Conservation (phyloP, 495 filamentous ascomycete genomes). For the Chaetomidium leptoderma region DNA sequence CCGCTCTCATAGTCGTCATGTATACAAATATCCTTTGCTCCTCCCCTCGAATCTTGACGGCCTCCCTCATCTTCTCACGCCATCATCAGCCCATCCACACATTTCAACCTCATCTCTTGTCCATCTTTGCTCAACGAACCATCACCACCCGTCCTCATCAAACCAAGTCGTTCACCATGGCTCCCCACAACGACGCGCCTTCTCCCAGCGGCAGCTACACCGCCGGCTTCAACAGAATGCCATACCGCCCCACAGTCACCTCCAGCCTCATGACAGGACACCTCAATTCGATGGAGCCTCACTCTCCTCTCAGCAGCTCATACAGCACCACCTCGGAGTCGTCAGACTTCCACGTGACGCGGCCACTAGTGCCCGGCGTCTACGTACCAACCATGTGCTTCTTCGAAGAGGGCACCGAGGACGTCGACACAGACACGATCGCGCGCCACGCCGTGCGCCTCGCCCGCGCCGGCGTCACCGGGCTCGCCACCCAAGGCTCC, state of each 20-base stretch:
- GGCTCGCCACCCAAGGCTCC: constrained; percentile 80
- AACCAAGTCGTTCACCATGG: constrained; percentile 32
- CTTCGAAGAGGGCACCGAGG: constrained; percentile 73
- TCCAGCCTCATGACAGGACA: constrained; percentile 34
- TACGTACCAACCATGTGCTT: constrained; percentile 87
- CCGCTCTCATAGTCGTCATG: constrained; percentile 13
- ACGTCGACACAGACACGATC: constrained; percentile 66
- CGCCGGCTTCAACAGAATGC: constrained; percentile 42
- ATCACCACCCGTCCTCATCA: constrained; percentile 7
- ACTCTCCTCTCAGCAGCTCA: constrained; percentile 41
- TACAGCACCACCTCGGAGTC: constrained; percentile 42
- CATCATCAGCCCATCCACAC: constrained; percentile 2
- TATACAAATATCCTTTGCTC: constrained; percentile 33
- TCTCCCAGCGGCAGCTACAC: constrained; percentile 47
- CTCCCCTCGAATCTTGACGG: constrained; percentile 11
- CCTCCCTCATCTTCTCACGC: constrained; percentile 12
- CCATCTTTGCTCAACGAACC: neutral
- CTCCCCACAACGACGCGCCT: constrained; percentile 50
- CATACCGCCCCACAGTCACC: constrained; percentile 35
- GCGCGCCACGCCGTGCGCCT: constrained; percentile 76
- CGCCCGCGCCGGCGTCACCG: constrained; percentile 72
- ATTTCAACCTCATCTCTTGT: constrained; percentile 1
- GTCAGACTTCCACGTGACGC: constrained; percentile 42
- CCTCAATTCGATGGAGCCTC: constrained; percentile 29
- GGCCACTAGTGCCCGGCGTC: constrained; percentile 70